These are phyloP conservation scores for Nannizziopsis barbatae DNA, from an alignment of 2,329 filamentous ascomycete species.

Conservation along the genomic window DNA sequence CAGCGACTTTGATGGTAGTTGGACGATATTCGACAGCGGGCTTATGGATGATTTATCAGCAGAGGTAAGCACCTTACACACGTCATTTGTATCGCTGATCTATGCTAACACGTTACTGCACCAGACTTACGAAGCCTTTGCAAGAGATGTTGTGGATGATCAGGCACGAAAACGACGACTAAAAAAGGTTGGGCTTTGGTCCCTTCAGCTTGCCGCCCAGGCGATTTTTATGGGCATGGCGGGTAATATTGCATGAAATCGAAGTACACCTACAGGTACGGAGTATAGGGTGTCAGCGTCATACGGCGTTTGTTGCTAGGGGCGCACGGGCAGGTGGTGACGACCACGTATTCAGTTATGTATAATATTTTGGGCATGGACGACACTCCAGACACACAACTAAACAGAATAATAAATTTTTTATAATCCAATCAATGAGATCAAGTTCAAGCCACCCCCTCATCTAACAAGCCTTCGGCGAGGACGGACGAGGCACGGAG, in stretches of 20 bases:
- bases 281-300: not conserved
- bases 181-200: constrained; percentile 96
- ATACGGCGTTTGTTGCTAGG: not conserved
- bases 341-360: no score
- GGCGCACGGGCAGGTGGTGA: no score
- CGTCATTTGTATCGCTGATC: constrained; percentile 3
- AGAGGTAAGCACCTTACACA: constrained; percentile 44
- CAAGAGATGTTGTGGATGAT: constrained; percentile 78
- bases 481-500: no score
- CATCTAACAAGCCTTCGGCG: no score
- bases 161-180: constrained; percentile 75
- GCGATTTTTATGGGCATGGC: constrained; percentile 92
- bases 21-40: constrained; percentile 88
- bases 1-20: constrained; percentile 85
- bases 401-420: no score
- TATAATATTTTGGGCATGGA: no score
- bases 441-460: no score
- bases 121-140: constrained; percentile 83
- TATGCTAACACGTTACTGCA: constrained; percentile 7
- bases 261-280: not conserved
- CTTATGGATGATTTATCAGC: constrained; percentile 87
- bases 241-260: constrained; percentile 41
- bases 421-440: no score
- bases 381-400: no score
- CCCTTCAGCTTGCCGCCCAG: constrained; percentile 79